Conservation (phyloP, 305 asterid species). For the Striga hermonthica region DNA sequence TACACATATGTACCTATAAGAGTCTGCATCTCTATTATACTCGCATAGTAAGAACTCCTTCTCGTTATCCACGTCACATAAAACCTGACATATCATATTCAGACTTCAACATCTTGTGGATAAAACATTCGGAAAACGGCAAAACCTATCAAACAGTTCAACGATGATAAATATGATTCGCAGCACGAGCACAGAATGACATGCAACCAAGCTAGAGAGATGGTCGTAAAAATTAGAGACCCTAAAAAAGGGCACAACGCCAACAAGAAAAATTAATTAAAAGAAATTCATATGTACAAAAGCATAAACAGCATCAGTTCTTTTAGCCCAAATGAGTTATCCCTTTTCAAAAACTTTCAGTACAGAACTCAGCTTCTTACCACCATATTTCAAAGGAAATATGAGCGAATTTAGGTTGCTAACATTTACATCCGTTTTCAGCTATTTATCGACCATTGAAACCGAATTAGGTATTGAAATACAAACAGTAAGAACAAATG, state of each 20-base stretch:
- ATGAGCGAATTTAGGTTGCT: constrained; percentile 4
- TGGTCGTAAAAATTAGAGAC: not conserved
- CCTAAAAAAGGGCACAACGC: not conserved
- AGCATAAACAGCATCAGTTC: not conserved
- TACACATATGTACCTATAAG: constrained; percentile 62
- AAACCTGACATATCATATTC: constrained; percentile 49
- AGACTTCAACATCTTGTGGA: constrained; percentile 8
- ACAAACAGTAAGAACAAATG: not conserved
- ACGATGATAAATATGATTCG: not conserved
- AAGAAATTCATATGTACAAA: not conserved
- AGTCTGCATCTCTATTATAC: constrained; percentile 98
- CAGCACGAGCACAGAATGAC: not conserved
- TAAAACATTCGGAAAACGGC: not conserved
- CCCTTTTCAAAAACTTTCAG: not conserved
- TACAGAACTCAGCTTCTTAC: not conserved
- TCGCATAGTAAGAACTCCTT: constrained; percentile 90
- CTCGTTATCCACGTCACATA: constrained; percentile 72
- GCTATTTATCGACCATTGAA: not conserved
- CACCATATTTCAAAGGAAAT: not conserved
- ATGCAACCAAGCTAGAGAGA: not conserved
- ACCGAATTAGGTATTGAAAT: not conserved
- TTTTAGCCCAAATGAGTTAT: not conserved
- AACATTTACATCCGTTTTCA: too few species aligned
- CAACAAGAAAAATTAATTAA: not conserved
- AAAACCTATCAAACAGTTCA: not conserved